Evolutionary conservation across 352 stramenopile species (phyloP).

Genomic region (Globisporangium nodosum): DNA sequence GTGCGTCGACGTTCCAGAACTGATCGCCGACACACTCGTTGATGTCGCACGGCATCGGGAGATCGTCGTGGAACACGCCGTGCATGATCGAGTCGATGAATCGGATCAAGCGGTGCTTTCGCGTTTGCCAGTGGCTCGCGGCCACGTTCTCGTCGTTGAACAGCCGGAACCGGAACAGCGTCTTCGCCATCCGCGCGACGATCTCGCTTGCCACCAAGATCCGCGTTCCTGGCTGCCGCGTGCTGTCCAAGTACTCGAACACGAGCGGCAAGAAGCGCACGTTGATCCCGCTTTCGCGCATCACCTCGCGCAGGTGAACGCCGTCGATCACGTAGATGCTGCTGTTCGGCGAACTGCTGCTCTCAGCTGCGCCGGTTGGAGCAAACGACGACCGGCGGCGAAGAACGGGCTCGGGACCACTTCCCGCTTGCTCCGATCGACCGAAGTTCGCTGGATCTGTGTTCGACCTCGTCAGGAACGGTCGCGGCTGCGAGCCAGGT

Average conservation of each 20-base stretch:
- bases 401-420: background rate
- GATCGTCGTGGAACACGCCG: constrained; percentile 50
- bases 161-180: constrained; percentile 59
- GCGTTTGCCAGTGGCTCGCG: constrained; percentile 42
- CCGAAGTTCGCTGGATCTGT: constrained; percentile 5
- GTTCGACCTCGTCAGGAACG: constrained; percentile 9
- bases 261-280: constrained; percentile 66
- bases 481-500: background rate
- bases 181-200: constrained; percentile 65
- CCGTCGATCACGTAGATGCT: constrained; percentile 59
- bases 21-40: constrained; percentile 45
- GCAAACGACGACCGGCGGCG: constrained; percentile 36
- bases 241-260: constrained; percentile 33
- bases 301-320: constrained; percentile 48
- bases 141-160: constrained; percentile 39
- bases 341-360: constrained; percentile 7
- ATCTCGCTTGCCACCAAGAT: constrained; percentile 68
- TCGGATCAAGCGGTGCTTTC: constrained; percentile 50
- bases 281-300: constrained; percentile 61
- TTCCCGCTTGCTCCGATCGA: background rate
- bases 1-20: constrained; percentile 72
- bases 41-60: constrained; percentile 22
- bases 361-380: constrained; percentile 19
- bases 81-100: constrained; percentile 71
- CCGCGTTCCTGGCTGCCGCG: constrained; percentile 45